These are phyloP conservation scores for Lipomyces lipofer DNA, from an alignment of 805 yeast species.

Conservation along the genomic window DNA sequence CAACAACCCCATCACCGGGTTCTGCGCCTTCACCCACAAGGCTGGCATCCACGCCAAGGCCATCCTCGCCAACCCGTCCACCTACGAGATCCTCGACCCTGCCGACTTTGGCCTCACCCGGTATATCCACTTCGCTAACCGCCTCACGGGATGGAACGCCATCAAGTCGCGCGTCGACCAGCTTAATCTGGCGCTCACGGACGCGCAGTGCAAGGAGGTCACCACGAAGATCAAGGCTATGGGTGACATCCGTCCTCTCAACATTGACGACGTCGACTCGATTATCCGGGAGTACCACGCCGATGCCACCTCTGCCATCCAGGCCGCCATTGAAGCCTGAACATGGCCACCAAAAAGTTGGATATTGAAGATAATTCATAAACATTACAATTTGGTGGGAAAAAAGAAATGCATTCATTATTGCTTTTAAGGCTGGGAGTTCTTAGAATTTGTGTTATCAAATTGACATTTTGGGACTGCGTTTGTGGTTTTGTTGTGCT, in stretches of 20 bases:
- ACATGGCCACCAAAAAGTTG: neutral
- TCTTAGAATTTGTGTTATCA: neutral
- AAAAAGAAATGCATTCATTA: neutral
- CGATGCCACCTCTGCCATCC: conserved; percentile 36
- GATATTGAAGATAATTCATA: neutral
- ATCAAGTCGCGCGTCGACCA: conserved; percentile 98
- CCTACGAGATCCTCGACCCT: conserved; percentile 96
- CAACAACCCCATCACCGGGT: conserved; percentile 98
- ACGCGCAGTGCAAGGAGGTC: conserved; percentile 92
- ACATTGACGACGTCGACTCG: conserved; percentile 96
- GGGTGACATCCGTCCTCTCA: conserved; percentile 92
- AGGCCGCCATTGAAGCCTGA: conserved; percentile 26
- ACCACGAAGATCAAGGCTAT: conserved; percentile 88
- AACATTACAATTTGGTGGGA: neutral
- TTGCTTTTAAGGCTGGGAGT: conserved; percentile 20
- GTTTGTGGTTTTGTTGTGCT: conserved; percentile 6
- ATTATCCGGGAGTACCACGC: conserved; percentile 93
- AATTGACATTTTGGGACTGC: too few relatives aligned
- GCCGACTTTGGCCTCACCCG: conserved; percentile 93
- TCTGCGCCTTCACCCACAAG: conserved; percentile 99
- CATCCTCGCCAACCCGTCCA: conserved; percentile 95
- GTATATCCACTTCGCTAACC: conserved; percentile 96
- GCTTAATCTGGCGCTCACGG: conserved; percentile 83
- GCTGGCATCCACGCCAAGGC: conserved; percentile 99
- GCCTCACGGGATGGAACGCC: conserved; percentile 99